These are phyloP conservation scores for Escallonia rubra DNA, from an alignment of 129 eudicot genomes.

Conservation along the genomic window DNA sequence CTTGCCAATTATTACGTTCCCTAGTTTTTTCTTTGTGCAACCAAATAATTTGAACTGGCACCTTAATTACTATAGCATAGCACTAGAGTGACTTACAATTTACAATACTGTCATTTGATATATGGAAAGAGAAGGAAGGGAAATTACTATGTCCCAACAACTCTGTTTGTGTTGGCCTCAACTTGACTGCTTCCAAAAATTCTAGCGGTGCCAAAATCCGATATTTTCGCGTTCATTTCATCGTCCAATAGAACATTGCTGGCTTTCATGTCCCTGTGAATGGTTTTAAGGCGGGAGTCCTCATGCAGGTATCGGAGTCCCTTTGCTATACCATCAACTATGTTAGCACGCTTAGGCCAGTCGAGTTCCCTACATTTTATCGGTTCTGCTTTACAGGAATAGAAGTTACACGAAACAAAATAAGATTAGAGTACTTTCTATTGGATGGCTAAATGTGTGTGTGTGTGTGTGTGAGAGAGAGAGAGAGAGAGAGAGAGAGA, in stretches of 20 bases:
- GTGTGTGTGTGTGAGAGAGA: too few species aligned
- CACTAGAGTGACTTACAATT: too few species aligned
- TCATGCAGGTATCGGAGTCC: constrained; percentile 34
- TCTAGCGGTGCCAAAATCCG: constrained; percentile 40
- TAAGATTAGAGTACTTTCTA: not conserved
- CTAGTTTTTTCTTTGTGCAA: too few species aligned
- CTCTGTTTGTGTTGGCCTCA: constrained; percentile 15
- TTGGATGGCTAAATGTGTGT: not conserved
- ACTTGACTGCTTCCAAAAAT: constrained; percentile 15
- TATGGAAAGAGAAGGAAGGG: too few species aligned
- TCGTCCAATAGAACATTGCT: constrained; percentile 29
- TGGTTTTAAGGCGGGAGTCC: constrained; percentile 26
- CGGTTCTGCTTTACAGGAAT: constrained; percentile 9
- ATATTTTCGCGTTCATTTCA: constrained; percentile 28
- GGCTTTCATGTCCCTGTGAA: constrained; percentile 31
- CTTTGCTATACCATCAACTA: constrained; percentile 25
- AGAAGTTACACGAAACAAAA: not conserved
- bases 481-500: too few species aligned
- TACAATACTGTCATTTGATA: too few species aligned
- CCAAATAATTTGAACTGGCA: not conserved
- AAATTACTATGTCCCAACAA: constrained; percentile 37
- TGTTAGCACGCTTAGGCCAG: constrained; percentile 17
- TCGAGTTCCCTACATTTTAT: constrained; percentile 6
- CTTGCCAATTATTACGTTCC: not conserved
- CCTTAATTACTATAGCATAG: too few species aligned